These are phyloP conservation scores for Tricholomella constricta DNA, from an alignment of 768 basidiomycete species.

Conservation along the genomic window DNA sequence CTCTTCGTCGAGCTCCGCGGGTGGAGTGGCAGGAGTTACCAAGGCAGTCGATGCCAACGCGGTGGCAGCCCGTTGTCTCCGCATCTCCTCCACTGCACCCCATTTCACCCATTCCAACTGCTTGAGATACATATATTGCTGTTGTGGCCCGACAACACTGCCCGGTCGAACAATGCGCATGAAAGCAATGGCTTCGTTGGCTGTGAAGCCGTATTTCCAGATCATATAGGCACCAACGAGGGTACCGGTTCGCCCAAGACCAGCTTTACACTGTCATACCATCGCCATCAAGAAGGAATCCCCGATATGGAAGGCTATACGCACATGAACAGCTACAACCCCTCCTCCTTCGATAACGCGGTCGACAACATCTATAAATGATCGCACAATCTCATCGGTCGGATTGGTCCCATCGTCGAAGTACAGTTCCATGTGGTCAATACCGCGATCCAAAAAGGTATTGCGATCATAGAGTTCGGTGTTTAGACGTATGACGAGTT, in stretches of 20 bases:
- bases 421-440: constrained; percentile 90
- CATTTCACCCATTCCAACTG: constrained; percentile 93
- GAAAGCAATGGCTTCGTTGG: constrained; percentile 93
- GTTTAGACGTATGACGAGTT: constrained; percentile 91
- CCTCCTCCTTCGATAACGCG: constrained; percentile 74
- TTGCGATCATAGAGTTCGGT: constrained; percentile 86
- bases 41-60: constrained; percentile 42
- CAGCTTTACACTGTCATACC: constrained; percentile 83
- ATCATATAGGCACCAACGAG: constrained; percentile 97
- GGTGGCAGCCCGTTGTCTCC: constrained; percentile 46
- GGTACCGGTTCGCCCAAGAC: constrained; percentile 93
- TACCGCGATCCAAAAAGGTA: constrained; percentile 81
- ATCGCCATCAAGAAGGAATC: constrained; percentile 16
- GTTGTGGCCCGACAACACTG: constrained; percentile 88
- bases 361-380: constrained; percentile 88
- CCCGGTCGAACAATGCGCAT: constrained; percentile 98
- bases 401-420: constrained; percentile 99
- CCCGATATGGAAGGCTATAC: constrained; percentile 29
- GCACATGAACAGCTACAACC: constrained; percentile 85
- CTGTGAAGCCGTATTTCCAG: constrained; percentile 98
- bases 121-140: constrained; percentile 94
- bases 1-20: constrained; percentile 74
- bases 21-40: constrained; percentile 78
- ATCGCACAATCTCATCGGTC: constrained; percentile 89
- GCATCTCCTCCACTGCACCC: constrained; percentile 84